Conservation (phyloP, 1,284 basidiomycete genomes). For the Cryptococcus sp. region DNA sequence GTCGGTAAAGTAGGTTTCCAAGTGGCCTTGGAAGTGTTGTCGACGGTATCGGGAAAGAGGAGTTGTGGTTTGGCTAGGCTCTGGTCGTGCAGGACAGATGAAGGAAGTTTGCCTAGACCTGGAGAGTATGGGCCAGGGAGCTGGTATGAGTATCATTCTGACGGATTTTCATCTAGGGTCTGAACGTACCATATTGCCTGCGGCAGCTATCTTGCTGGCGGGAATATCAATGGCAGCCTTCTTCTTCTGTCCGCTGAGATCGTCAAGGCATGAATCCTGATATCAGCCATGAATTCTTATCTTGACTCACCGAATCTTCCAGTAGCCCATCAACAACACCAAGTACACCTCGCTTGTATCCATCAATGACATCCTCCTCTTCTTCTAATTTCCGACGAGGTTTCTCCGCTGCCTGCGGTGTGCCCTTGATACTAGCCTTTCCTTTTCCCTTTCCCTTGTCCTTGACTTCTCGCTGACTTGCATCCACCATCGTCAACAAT, state of each 20-base stretch:
- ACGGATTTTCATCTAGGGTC: neutral
- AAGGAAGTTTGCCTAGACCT: conserved; percentile 11
- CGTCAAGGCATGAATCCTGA: conserved; percentile 76
- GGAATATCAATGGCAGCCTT: conserved; percentile 48
- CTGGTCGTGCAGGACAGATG: conserved; percentile 62
- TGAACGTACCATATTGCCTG: conserved; percentile 24
- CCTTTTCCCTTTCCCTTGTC: conserved; percentile 34
- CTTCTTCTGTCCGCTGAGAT: conserved; percentile 66
- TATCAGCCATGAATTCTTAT: neutral
- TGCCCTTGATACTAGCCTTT: conserved; percentile 33
- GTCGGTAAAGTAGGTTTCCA: conserved; percentile 58
- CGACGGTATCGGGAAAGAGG: conserved; percentile 57
- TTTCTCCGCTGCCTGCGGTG: conserved; percentile 8
- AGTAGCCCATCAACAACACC: conserved; percentile 79
- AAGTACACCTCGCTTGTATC: conserved; percentile 67
- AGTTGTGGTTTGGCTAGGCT: conserved; percentile 74
- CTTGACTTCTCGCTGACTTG: conserved; percentile 26
- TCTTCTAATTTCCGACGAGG: conserved; percentile 51
- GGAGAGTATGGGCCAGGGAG: conserved; percentile 32
- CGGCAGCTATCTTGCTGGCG: conserved; percentile 19
- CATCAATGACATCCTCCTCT: conserved; percentile 75
- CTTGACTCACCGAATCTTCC: conserved; percentile 67
- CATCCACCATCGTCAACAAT: conserved; percentile 56
- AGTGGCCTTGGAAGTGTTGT: conserved; percentile 56
- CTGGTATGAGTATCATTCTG: conserved; percentile 11